These are phyloP conservation scores for Erysimum pusillum DNA, from an alignment of 441 rosid genomes.

Conservation along the genomic window DNA sequence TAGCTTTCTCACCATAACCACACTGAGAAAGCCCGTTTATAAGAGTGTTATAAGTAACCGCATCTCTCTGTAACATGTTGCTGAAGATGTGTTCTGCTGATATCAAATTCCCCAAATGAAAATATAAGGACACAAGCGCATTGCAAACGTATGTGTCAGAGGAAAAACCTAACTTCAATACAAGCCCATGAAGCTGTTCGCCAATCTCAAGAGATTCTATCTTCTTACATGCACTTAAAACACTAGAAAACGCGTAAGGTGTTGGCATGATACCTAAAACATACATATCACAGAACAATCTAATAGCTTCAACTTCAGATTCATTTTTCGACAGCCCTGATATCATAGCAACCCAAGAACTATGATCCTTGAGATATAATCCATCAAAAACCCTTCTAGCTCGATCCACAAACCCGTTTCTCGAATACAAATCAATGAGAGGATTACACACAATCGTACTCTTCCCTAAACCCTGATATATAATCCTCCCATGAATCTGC, in stretches of 20 bases:
- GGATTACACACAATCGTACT: constrained; percentile 64
- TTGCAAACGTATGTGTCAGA: constrained; percentile 80
- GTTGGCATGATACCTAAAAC: constrained; percentile 61
- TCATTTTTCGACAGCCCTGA: constrained; percentile 81
- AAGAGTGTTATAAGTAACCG: constrained; percentile 83
- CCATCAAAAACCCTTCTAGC: constrained; percentile 72
- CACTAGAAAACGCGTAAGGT: constrained; percentile 84
- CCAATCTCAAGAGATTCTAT: constrained; percentile 64
- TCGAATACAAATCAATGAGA: constrained; percentile 74
- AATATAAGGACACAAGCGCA: constrained; percentile 83
- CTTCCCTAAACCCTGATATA: constrained; percentile 63
- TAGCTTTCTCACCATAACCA: constrained; percentile 67
- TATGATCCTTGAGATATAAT: constrained; percentile 63
- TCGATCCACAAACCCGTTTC: constrained; percentile 62
- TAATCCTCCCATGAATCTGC: constrained; percentile 77
- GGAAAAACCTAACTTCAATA: constrained; percentile 73
- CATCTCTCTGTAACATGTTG: constrained; percentile 68
- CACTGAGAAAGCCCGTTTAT: constrained; percentile 84
- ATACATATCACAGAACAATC: constrained; percentile 73
- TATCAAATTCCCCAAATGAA: constrained; percentile 61
- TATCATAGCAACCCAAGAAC: constrained; percentile 91
- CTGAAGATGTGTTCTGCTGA: constrained; percentile 79
- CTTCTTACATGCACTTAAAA: constrained; percentile 84
- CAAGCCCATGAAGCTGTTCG: constrained; percentile 78
- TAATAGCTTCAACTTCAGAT: constrained; percentile 64